Evolutionary conservation across 2,329 filamentous ascomycete species (phyloP).

Genomic region (Penicillium sp.): DNA sequence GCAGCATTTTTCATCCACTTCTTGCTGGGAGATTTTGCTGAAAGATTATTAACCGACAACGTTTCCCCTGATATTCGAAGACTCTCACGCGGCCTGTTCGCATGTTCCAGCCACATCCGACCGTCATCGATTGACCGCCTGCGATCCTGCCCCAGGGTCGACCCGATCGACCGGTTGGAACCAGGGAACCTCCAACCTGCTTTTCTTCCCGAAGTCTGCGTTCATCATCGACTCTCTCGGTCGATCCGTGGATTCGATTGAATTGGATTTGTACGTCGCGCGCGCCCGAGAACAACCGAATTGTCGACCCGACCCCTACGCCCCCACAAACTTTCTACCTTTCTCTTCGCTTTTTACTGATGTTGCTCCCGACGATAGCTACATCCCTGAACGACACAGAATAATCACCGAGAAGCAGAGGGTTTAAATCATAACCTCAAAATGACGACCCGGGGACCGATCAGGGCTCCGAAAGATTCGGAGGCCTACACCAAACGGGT

Average conservation of each 20-base stretch:
- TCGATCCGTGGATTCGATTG: not conserved
- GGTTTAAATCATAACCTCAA: not conserved
- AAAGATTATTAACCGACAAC: not conserved
- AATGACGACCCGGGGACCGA: slow-evolving; percentile 41
- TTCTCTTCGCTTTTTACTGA: slow-evolving; percentile 6
- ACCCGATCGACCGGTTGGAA: slow-evolving; percentile 5
- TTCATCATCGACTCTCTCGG: not conserved
- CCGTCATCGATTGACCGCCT: slow-evolving; percentile 11
- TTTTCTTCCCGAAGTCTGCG: slow-evolving; percentile 1
- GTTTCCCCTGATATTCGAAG: not conserved
- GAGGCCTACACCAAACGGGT: slow-evolving; percentile 54
- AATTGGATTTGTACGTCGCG: slow-evolving; percentile 9
- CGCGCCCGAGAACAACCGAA: not conserved
- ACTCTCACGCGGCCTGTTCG: not conserved
- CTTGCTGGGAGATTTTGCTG: not conserved
- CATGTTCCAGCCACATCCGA: not conserved
- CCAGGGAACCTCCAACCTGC: not conserved
- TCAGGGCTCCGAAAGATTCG: slow-evolving; percentile 55
- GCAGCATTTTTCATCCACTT: not conserved
- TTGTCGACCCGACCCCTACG: not conserved
- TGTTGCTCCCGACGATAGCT: slow-evolving; percentile 12
- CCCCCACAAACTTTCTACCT: not conserved
- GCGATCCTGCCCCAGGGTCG: slow-evolving; percentile 10
- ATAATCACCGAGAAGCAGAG: not conserved
- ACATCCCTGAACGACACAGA: not conserved